These are phyloP conservation scores for Curvularia verruculosa DNA, from an alignment of 2,329 filamentous ascomycete species.

Conservation along the genomic window DNA sequence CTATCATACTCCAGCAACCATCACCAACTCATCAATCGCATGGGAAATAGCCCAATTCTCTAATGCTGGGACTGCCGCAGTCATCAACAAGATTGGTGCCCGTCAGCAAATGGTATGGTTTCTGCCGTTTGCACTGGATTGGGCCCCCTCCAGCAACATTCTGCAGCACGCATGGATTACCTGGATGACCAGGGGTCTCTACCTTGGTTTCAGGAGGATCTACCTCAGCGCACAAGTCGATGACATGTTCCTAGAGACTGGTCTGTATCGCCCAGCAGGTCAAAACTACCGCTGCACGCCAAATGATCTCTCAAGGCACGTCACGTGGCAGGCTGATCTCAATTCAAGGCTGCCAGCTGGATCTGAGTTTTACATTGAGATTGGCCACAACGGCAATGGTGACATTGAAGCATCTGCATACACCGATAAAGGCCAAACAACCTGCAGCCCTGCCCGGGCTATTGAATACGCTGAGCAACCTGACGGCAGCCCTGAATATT, in stretches of 20 bases:
- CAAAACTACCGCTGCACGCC: slow-evolving; percentile 57
- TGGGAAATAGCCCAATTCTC: slow-evolving; percentile 57
- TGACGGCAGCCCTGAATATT: slow-evolving; percentile 52
- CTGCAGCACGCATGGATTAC: slow-evolving; percentile 68
- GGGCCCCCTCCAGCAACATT: slow-evolving; percentile 62
- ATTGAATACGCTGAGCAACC: slow-evolving; percentile 51
- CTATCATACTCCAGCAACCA: slow-evolving; percentile 64
- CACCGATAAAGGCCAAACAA: slow-evolving; percentile 24
- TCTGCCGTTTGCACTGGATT: slow-evolving; percentile 59
- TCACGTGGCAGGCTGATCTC: slow-evolving; percentile 38
- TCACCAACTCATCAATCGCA: slow-evolving; percentile 61
- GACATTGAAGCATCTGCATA: slow-evolving; percentile 46
- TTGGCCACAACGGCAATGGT: slow-evolving; percentile 49
- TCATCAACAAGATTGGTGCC: slow-evolving; percentile 64
- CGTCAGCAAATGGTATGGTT: slow-evolving; percentile 69
- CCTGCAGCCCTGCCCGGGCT: slow-evolving; percentile 41
- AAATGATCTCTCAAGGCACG: slow-evolving; percentile 38
- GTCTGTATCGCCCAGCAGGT: slow-evolving; percentile 53
- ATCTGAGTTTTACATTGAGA: slow-evolving; percentile 47
- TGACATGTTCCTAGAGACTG: slow-evolving; percentile 64
- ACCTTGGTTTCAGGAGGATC: slow-evolving; percentile 62
- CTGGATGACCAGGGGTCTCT: slow-evolving; percentile 66
- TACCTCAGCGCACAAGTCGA: slow-evolving; percentile 65
- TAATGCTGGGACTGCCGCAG: slow-evolving; percentile 59
- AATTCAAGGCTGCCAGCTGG: slow-evolving; percentile 43